Evolutionary conservation across 345 rosid species (phyloP).

Genomic region (Dimocarpus longan): DNA sequence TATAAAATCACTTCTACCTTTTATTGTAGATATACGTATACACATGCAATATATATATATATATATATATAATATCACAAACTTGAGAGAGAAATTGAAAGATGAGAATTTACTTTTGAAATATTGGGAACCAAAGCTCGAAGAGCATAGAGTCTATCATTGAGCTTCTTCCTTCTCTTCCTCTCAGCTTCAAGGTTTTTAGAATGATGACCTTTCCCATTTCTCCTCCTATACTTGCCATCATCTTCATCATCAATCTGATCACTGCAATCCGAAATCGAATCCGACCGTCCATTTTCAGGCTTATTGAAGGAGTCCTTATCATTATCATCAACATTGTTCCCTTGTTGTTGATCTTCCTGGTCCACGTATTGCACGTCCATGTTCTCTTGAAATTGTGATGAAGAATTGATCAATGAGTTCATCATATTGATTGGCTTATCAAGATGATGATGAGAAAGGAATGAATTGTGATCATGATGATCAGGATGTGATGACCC

Average conservation of each 20-base stretch:
- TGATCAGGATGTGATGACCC: conserved; percentile 8
- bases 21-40: too few species aligned
- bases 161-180: conserved; percentile 87
- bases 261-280: conserved; percentile 76
- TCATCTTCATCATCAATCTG: conserved; percentile 76
- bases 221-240: conserved; percentile 43
- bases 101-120: conserved; percentile 51
- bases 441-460: conserved; percentile 21
- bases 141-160: conserved; percentile 80
- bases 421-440: conserved; percentile 16
- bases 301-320: conserved; percentile 14
- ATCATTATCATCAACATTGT: not conserved
- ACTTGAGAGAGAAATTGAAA: too few species aligned
- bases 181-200: conserved; percentile 92
- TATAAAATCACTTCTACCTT: too few species aligned
- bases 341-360: conserved; percentile 35
- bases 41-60: too few species aligned
- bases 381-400: conserved; percentile 18
- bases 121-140: conserved; percentile 84
- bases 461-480: conserved; percentile 5
- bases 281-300: conserved; percentile 62
- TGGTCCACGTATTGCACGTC: conserved; percentile 42
- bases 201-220: conserved; percentile 58
- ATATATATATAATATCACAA: too few species aligned
- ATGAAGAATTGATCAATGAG: conserved; percentile 19